Base-by-base conservation (phyloP, 345 rosid species). In the Hibiscus trionum region DNA sequence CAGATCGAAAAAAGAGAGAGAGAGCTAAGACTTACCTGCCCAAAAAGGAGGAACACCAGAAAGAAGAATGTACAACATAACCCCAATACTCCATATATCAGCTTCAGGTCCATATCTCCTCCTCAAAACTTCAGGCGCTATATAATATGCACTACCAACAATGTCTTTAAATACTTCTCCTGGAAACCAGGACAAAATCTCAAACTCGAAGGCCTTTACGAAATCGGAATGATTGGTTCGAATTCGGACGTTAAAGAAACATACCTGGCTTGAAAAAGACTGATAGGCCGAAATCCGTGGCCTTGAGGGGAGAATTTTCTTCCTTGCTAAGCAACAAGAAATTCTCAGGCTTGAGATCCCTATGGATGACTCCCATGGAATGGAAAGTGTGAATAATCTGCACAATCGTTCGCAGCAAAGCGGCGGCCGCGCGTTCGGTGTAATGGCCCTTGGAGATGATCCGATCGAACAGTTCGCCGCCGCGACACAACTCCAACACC, bases 281-380 rank as follows among this genome's bases (percentile, higher is more conserved):
- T 1, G 98, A 93, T 0, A 91, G 77, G 0, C 98, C 98, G 12
- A 93, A 93, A 80, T 93, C 98, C 0, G 97, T 93, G 21, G 97
- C 98, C 83, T 93, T 93, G 65, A 93, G 90, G n/a, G 98, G 97
- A 12, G 98, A 64, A 50, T 85, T 77, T 81, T 93, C 98, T 0
- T 86, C 91, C 77, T 91, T 93, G 70, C 67, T 91, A 11, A 91
- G 87, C 73, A 93, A 47, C 31, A 93, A 83, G 74, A 93, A 93
- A 75, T 93, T 93, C 80, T 93, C 98, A 4, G 98, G 98, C 82
- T 93, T 93, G 77, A 93, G 92, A 75, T 93, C 98, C 50, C 98
- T 84, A 42, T 93, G 98, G 16, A 93, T 93, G 39, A 93, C 97
- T 11, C 98, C 97, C 98, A 91, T 91, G 9, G 97, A 86, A 81